Evolutionary conservation across 257 asterid species (phyloP).

Genomic region (Avicennia marina): DNA sequence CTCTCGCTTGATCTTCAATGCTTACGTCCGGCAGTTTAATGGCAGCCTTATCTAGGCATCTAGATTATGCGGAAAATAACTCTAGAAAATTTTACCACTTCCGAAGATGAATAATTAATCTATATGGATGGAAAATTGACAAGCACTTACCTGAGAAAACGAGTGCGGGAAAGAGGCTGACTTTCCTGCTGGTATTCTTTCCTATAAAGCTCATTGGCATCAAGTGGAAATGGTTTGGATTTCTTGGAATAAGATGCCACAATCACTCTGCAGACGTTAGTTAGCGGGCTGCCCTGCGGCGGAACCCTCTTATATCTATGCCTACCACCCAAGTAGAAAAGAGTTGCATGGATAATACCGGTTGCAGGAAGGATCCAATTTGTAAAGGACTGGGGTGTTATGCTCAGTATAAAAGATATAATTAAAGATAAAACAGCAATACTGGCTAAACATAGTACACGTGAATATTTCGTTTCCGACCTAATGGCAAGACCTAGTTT

Average conservation of each 20-base stretch:
- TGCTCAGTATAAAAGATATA: no score
- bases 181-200: neutral
- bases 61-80: neutral
- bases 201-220: conserved; percentile 21
- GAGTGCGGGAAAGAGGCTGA: conserved; percentile 17
- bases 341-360: no score
- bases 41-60: conserved; percentile 50
- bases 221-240: neutral
- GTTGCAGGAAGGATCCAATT: no score
- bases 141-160: conserved; percentile 22
- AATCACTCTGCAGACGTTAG: conserved; percentile 23
- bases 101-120: no score
- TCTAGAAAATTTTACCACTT: no score
- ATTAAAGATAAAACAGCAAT: no score
- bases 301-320: no score
- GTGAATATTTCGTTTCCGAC: no score
- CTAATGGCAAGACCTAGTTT: no score
- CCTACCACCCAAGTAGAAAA: no score
- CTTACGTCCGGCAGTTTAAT: conserved; percentile 17
- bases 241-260: conserved; percentile 27
- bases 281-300: conserved; percentile 36
- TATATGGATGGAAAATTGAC: neutral
- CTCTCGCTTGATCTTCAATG: conserved; percentile 26
- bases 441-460: no score
- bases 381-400: no score